Evolutionary conservation across 208 protist species (phyloP), one percentile per base, ranked within the genome.

Genomic region (Leptomonas pyrrhocoris): DNA sequence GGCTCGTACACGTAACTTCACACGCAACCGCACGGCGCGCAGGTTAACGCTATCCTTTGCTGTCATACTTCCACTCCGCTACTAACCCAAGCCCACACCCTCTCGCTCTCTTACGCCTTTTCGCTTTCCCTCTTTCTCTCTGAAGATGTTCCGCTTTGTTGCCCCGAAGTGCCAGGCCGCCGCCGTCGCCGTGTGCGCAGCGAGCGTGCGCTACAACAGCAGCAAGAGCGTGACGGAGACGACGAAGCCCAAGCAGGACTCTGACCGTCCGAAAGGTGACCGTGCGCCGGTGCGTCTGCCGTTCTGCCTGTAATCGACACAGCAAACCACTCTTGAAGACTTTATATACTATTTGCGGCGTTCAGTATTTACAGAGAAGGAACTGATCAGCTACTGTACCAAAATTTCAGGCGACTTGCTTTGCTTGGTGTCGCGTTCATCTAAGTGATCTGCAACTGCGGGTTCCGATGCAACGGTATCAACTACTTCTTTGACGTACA

Each of bases 211-310:
- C 40, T 43, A 55, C 65, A 62, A 42, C 53, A 62, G 54, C 31
- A 27, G 54, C n/a, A 61, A 70, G 54, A 70, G 40, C 40, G 21
- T 50, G 7, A 27, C 42, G 0, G 54, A 61, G 23, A 38, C 21
- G 54, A 19, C 65, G 40, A 38, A 54, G 42, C 65, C 65, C n/a
- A 53, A 46, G 53, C 36, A 28, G 51, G 64, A 69, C 23, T 13
- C 36, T 23, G 25, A 27, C 38, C 53, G n/a, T 15, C 0, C 64
- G 21, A 38, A 43, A 25, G 53, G 51, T 42, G 64, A 38, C 34
- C 53, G 43, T 30, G 65, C 42, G 65, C 65, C 65, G 34, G 63
- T 69, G 51, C 50, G 63, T 21, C 63, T 69, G 50, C 63, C 54
- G 27, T 54, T 70, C 65, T 70, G 64, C 51, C 40, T 53, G 43